Percentiles rank a stretch among this genome's conserved stretches.
phyloP scores from a whole-genome alignment of 1,284 basidiomycete species.

The Flammula alnicola region DNA sequence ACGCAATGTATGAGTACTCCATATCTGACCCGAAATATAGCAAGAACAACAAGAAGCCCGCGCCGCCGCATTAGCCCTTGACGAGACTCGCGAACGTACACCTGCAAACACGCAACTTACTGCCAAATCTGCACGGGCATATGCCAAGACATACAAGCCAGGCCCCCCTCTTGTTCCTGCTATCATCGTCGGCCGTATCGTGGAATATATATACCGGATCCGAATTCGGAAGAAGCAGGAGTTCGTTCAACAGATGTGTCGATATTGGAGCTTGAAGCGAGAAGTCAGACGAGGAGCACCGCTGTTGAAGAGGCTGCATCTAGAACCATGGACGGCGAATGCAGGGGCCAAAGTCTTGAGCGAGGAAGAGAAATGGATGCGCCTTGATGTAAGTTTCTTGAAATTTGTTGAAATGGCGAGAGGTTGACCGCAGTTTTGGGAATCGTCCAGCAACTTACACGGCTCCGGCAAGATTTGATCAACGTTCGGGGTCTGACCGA shows the following conservation, averaged over 20 bases:
- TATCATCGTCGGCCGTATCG: conserved; percentile 76
- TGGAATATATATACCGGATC: conserved; percentile 79
- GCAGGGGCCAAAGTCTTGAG: conserved; percentile 68
- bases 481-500: conserved; percentile 75
- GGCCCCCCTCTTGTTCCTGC: conserved; percentile 79
- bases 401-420: neutral
- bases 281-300: conserved; percentile 94
- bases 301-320: conserved; percentile 89
- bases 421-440: conserved; percentile 12
- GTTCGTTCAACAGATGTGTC: conserved; percentile 81
- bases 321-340: conserved; percentile 96
- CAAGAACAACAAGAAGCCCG: conserved; percentile 71
- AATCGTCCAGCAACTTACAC: conserved; percentile 63
- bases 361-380: conserved; percentile 84
- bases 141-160: conserved; percentile 80
- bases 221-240: conserved; percentile 77
- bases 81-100: conserved; percentile 46
- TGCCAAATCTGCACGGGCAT: conserved; percentile 78
- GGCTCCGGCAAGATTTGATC: conserved; percentile 81
- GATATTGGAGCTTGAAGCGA: conserved; percentile 97
- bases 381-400: conserved; percentile 68
- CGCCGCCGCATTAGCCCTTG: conserved; percentile 56
- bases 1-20: conserved; percentile 3
- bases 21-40: conserved; percentile 37
- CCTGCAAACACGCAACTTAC: conserved; percentile 40